Conservation (phyloP, 2,329 filamentous ascomycete species). For the Phoma herbarum region DNA sequence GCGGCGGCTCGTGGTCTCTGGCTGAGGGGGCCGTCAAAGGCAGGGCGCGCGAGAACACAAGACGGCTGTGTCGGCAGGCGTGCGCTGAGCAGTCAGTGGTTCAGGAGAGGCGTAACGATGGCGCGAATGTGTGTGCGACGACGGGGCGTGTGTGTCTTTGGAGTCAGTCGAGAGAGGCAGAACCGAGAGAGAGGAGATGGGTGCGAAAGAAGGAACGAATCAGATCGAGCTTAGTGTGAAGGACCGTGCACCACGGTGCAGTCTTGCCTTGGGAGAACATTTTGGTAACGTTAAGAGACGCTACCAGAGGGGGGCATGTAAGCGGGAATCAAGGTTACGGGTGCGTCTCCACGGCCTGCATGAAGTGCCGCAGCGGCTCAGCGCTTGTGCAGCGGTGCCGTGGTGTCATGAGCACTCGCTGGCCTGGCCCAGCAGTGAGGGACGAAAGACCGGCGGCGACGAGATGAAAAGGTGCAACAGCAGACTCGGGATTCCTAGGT, state of each 20-base stretch:
- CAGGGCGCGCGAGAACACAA: slow-evolving; percentile 34
- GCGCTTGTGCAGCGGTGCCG: slow-evolving; percentile 15
- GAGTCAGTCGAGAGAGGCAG: slow-evolving; percentile 34
- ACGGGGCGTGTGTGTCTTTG: slow-evolving; percentile 27
- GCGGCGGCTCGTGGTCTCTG: slow-evolving; percentile 39
- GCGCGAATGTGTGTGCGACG: slow-evolving; percentile 28
- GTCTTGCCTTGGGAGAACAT: slow-evolving; percentile 17
- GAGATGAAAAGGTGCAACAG: slow-evolving; percentile 27
- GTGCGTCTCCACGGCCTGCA: slow-evolving; percentile 12
- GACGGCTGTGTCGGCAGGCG: slow-evolving; percentile 25
- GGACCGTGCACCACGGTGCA: slow-evolving; percentile 24
- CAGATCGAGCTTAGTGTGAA: slow-evolving; percentile 22
- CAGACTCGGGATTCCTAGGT: slow-evolving; percentile 24
- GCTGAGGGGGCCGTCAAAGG: slow-evolving; percentile 40
- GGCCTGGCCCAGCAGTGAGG: slow-evolving; percentile 19
- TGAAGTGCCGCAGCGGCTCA: slow-evolving; percentile 11
- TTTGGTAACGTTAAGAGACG: slow-evolving; percentile 25
- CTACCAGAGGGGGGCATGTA: slow-evolving; percentile 26
- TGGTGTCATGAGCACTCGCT: slow-evolving; percentile 1
- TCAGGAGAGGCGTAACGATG: slow-evolving; percentile 11
- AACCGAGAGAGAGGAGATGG: slow-evolving; percentile 22
- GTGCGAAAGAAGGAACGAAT: slow-evolving; percentile 23
- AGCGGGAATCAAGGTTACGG: slow-evolving; percentile 20
- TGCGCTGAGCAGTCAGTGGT: slow-evolving; percentile 29
- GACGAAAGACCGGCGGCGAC: slow-evolving; percentile 28